A percentile compares a stretch with the other conserved stretches of the same genome.
Evolutionary conservation across 2,329 filamentous ascomycete genomes (phyloP).

Genomic region (Teratosphaeria viscida): DNA sequence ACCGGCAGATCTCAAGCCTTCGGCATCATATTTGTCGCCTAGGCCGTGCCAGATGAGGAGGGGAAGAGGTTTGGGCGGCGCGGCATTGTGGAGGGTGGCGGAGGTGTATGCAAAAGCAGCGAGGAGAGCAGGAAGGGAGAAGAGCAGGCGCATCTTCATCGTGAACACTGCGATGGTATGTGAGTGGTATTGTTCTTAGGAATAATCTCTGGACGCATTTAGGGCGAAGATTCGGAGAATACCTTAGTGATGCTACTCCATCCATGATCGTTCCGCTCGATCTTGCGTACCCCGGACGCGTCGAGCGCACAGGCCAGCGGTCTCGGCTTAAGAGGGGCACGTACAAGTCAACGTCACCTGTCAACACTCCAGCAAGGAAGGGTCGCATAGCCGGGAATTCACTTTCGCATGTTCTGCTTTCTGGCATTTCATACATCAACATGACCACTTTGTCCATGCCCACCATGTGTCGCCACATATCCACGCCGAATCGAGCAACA

Average conservation of each 20-base stretch:
- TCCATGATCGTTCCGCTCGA: background rate
- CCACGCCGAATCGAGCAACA: background rate
- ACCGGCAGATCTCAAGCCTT: slow-evolving; percentile 62
- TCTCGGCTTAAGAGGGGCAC: background rate
- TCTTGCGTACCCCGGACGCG: background rate
- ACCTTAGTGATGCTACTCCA: background rate
- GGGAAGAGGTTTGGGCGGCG: slow-evolving; percentile 51
- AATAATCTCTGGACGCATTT: background rate
- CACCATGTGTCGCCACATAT: background rate
- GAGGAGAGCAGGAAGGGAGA: slow-evolving; percentile 3
- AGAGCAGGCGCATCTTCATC: slow-evolving; percentile 6
- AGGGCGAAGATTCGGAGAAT: background rate
- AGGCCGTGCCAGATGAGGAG: slow-evolving; percentile 89
- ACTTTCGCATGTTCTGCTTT: background rate
- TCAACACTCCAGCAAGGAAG: background rate
- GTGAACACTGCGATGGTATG: background rate
- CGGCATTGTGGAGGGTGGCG: slow-evolving; percentile 2
- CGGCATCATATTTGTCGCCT: slow-evolving; percentile 64
- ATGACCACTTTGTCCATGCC: background rate
- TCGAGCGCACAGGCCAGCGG: background rate
- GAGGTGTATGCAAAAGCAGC: slow-evolving; percentile 10
- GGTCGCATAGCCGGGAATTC: background rate
- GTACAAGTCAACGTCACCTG: background rate
- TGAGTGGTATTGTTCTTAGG: background rate
- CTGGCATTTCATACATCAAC: background rate